Conservation (phyloP, 1,139 yeast genomes). For the Pichia sp. region DNA sequence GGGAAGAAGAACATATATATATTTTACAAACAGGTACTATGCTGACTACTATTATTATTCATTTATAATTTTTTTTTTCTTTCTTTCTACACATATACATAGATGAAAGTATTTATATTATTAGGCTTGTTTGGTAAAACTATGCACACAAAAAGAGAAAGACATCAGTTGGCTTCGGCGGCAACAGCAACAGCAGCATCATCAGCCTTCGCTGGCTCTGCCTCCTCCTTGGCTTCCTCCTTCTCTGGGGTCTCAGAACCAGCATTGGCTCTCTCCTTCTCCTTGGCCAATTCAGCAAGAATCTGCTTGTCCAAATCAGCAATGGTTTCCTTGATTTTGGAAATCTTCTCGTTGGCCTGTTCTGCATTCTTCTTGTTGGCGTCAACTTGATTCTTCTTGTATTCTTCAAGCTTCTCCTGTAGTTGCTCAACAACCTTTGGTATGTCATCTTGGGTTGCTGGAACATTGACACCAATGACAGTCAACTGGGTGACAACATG, state of each 20-base stretch:
- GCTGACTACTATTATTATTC: neutral
- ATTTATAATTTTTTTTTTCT: neutral
- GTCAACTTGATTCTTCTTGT: slow-evolving; percentile 70
- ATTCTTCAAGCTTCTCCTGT: slow-evolving; percentile 68
- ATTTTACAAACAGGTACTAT: neutral
- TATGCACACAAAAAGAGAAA: too few relatives aligned
- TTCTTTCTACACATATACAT: neutral
- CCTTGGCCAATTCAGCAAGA: slow-evolving; percentile 29
- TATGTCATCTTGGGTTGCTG: slow-evolving; percentile 72
- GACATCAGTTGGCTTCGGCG: neutral
- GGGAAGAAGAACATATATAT: neutral
- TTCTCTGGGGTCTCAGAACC: slow-evolving; percentile 24
- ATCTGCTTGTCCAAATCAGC: slow-evolving; percentile 30
- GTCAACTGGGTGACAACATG: slow-evolving; percentile 74
- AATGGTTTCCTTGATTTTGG: slow-evolving; percentile 46
- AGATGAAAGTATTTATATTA: neutral
- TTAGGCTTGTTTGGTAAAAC: too few relatives aligned
- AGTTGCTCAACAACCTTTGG: slow-evolving; percentile 61
- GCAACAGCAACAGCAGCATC: neutral
- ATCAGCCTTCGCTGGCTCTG: neutral
- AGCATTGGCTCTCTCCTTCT: slow-evolving; percentile 25
- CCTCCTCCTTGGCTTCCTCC: slow-evolving; percentile 12
- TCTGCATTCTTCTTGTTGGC: slow-evolving; percentile 59
- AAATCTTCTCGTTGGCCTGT: slow-evolving; percentile 56
- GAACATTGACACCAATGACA: slow-evolving; percentile 74